Evolutionary conservation across 805 yeast species (phyloP).

Genomic region (Komagataella pastoris): DNA sequence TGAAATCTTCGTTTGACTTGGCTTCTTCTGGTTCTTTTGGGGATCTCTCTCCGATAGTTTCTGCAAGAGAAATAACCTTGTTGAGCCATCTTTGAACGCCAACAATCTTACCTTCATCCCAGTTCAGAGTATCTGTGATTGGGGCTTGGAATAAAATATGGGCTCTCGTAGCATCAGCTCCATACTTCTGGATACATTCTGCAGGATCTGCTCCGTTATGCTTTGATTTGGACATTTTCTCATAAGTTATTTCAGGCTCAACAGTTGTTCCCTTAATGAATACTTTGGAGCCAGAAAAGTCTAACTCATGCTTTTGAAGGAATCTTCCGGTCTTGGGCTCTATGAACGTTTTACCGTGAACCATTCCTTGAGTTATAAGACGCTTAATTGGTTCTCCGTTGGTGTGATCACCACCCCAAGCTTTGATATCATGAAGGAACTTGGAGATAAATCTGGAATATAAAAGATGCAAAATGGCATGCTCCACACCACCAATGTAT

Average conservation of each 20-base stretch:
- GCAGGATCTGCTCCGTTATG: conserved; percentile 89
- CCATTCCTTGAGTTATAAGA: conserved; percentile 95
- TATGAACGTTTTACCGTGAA: conserved; percentile 74
- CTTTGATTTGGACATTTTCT: conserved; percentile 95
- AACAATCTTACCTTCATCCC: conserved; percentile 82
- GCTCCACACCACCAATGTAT: conserved; percentile 93
- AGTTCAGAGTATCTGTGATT: conserved; percentile 61
- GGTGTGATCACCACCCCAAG: conserved; percentile 47
- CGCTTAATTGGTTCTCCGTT: conserved; percentile 72
- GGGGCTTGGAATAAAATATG: conserved; percentile 92
- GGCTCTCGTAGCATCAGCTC: conserved; percentile 92
- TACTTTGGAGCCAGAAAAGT: conserved; percentile 26
- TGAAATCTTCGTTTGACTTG: conserved; percentile 6
- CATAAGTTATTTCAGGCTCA: conserved; percentile 46
- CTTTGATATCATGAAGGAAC: conserved; percentile 51
- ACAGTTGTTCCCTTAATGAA: conserved; percentile 34
- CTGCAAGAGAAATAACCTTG: conserved; percentile 29
- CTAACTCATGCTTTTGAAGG: conserved; percentile 68
- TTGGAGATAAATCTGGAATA: conserved; percentile 82
- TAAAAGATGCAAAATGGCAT: conserved; percentile 83
- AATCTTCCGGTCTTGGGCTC: conserved; percentile 66
- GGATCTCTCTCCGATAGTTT: conserved; percentile 7
- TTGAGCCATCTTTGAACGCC: conserved; percentile 85
- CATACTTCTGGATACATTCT: conserved; percentile 59
- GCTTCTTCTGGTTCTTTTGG: background rate